Percentiles rank a stretch among this genome's conserved stretches.
Evolutionary conservation across 2,329 filamentous ascomycete species (phyloP).

Genomic region (Penicillium italicum): DNA sequence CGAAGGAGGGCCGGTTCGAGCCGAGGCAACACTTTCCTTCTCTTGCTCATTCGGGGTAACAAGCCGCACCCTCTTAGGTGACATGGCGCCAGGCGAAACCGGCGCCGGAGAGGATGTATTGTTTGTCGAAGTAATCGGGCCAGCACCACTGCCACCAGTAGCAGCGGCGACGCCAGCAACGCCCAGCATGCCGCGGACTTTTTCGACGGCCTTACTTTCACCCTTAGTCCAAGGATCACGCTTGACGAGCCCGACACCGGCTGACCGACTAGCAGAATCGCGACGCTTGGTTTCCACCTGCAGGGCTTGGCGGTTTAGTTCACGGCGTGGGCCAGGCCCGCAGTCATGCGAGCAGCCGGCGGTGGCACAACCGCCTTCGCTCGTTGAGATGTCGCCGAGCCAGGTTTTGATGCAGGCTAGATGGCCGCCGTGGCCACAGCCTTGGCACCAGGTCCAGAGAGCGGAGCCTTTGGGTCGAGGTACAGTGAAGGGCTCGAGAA

Average conservation of each 20-base stretch:
- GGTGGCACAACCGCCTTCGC: slow-evolving; percentile 56
- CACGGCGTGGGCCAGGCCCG: slow-evolving; percentile 47
- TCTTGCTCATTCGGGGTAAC: slow-evolving; percentile 45
- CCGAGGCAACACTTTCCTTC: slow-evolving; percentile 22
- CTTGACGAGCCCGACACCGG: slow-evolving; percentile 38
- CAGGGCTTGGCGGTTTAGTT: slow-evolving; percentile 36
- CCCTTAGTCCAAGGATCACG: slow-evolving; percentile 45
- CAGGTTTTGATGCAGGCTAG: slow-evolving; percentile 55
- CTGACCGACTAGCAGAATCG: slow-evolving; percentile 32
- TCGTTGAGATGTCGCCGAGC: slow-evolving; percentile 49
- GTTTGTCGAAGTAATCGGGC: slow-evolving; percentile 16
- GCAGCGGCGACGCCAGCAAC: slow-evolving; percentile 34
- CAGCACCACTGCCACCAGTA: slow-evolving; percentile 25
- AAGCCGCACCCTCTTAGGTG: slow-evolving; percentile 45
- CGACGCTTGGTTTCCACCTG: slow-evolving; percentile 34
- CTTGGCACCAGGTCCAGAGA: slow-evolving; percentile 57
- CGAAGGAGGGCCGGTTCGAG: slow-evolving; percentile 19
- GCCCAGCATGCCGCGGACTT: slow-evolving; percentile 44
- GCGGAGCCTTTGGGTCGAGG: slow-evolving; percentile 33
- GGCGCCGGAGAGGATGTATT: slow-evolving; percentile 20
- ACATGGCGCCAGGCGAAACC: slow-evolving; percentile 35
- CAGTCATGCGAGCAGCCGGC: slow-evolving; percentile 60
- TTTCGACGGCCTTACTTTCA: slow-evolving; percentile 47
- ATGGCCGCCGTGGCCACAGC: slow-evolving; percentile 61
- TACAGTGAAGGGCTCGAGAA: slow-evolving; percentile 25